A percentile compares a stretch with the other conserved stretches of the same genome.
These are phyloP conservation scores for Candida tropicalis DNA, from an alignment of 1,139 yeast species.

Conservation along the genomic window DNA sequence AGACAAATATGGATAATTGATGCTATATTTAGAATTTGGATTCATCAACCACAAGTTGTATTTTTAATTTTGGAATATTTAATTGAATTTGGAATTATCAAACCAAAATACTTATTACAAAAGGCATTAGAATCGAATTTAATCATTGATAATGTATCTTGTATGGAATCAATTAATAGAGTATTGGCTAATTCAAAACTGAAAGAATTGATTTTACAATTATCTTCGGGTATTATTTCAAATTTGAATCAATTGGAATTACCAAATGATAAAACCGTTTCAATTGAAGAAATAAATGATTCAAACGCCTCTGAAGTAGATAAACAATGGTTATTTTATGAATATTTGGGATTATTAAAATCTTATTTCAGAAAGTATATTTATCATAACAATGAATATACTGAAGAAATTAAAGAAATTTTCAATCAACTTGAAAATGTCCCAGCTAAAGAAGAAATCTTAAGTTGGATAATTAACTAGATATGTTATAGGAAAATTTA, in stretches of 20 bases:
- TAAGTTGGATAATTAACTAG: slow-evolving; percentile 26
- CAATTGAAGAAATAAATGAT: slow-evolving; percentile 29
- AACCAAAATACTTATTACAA: slow-evolving; percentile 42
- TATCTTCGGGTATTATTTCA: slow-evolving; percentile 38
- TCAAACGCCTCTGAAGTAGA: slow-evolving; percentile 34
- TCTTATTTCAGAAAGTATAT: slow-evolving; percentile 39
- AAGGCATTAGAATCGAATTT: slow-evolving; percentile 45
- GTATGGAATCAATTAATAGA: slow-evolving; percentile 49
- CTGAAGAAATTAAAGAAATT: slow-evolving; percentile 25
- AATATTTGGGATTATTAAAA: slow-evolving; percentile 46
- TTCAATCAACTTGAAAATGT: slow-evolving; percentile 28
- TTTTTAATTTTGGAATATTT: slow-evolving; percentile 69
- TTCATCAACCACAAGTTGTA: slow-evolving; percentile 79
- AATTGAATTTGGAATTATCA: slow-evolving; percentile 52
- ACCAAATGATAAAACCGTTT: slow-evolving; percentile 27
- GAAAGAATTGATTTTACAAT: slow-evolving; percentile 29
- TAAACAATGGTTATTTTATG: slow-evolving; percentile 46
- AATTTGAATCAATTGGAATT: slow-evolving; percentile 39
- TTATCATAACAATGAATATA: slow-evolving; percentile 18
- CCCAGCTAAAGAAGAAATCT: slow-evolving; percentile 30
- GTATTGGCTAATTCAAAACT: slow-evolving; percentile 26
- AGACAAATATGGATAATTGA: slow-evolving; percentile 55
- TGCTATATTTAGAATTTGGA: slow-evolving; percentile 76
- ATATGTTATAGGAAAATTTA: background rate
- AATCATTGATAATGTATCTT: slow-evolving; percentile 45